phyloP scores from a whole-genome alignment of 306 rosid species.

The Lathyrus oleraceus region DNA sequence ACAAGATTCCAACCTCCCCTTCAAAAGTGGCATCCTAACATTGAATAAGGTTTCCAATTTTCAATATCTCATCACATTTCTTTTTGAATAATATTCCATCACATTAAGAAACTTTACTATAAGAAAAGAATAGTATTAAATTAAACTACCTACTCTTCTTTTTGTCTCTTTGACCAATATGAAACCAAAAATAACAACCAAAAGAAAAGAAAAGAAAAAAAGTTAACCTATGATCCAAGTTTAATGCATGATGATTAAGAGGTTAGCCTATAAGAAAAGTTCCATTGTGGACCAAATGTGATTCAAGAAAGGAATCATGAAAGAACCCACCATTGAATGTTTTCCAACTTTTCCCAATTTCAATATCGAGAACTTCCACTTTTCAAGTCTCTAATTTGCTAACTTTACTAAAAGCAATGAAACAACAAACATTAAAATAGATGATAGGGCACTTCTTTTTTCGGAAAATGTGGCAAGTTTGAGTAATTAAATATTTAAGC shows the following conservation, averaged over 20 bases:
- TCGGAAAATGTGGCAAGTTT: constrained; percentile 52
- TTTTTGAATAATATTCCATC: background rate
- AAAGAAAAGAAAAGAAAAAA: background rate
- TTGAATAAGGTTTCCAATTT: background rate
- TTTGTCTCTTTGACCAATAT: constrained; percentile 47
- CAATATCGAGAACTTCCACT: constrained; percentile 55
- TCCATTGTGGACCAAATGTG: constrained; percentile 43
- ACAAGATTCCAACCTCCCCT: background rate
- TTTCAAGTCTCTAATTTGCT: constrained; percentile 66
- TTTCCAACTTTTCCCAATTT: constrained; percentile 70
- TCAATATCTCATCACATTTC: background rate
- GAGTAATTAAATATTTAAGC: constrained; percentile 50
- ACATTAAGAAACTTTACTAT: constrained; percentile 23
- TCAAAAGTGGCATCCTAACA: background rate
- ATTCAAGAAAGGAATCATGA: constrained; percentile 54
- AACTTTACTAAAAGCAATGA: constrained; percentile 74
- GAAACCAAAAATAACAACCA: constrained; percentile 27
- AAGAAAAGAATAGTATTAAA: background rate
- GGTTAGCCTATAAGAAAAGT: constrained; percentile 28
- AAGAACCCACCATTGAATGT: constrained; percentile 58
- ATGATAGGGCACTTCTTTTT: constrained; percentile 47
- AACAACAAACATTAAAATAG: constrained; percentile 35
- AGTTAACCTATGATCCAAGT: constrained; percentile 36
- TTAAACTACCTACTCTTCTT: constrained; percentile 35
- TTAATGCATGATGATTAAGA: constrained; percentile 46